Percentiles rank a stretch among this genome's conserved stretches.
Conservation (phyloP, 805 yeast genomes). For the Suhomyces sp. region DNA sequence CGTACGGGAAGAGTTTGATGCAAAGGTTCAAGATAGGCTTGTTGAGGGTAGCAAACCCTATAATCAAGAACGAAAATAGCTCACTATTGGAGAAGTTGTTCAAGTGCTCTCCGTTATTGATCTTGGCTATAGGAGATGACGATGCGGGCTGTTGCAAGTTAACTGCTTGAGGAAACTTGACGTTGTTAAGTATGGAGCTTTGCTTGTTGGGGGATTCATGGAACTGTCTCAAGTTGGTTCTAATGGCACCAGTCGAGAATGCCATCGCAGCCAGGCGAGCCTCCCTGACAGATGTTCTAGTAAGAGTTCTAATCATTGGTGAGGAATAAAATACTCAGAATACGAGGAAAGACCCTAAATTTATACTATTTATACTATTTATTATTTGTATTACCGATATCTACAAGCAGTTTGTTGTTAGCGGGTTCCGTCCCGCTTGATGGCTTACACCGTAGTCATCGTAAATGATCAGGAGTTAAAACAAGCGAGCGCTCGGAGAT, state of each 20-base stretch:
- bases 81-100: slow-evolving; percentile 53
- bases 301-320: not conserved
- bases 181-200: slow-evolving; percentile 14
- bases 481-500: not conserved
- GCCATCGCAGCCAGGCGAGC: not conserved
- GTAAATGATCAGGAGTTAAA: not conserved
- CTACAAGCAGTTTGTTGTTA: not conserved
- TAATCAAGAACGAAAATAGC: slow-evolving; percentile 60
- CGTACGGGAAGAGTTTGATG: slow-evolving; percentile 65
- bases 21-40: slow-evolving; percentile 59
- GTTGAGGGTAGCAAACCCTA: slow-evolving; percentile 67
- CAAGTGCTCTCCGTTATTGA: slow-evolving; percentile 34
- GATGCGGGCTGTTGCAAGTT: slow-evolving; percentile 2
- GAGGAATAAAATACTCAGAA: not conserved
- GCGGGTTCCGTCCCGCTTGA: not conserved
- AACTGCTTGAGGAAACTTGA: slow-evolving; percentile 5
- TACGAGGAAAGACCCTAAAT: not conserved
- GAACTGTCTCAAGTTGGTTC: slow-evolving; percentile 7
- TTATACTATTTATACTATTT: not conserved
- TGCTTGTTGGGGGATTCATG: slow-evolving; percentile 23
- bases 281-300: not conserved
- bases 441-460: not conserved
- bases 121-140: slow-evolving; percentile 1
- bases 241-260: not conserved
- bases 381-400: not conserved